These are phyloP conservation scores for Metahyphopichia silvanorum DNA, from an alignment of 805 yeast species.

Conservation along the genomic window DNA sequence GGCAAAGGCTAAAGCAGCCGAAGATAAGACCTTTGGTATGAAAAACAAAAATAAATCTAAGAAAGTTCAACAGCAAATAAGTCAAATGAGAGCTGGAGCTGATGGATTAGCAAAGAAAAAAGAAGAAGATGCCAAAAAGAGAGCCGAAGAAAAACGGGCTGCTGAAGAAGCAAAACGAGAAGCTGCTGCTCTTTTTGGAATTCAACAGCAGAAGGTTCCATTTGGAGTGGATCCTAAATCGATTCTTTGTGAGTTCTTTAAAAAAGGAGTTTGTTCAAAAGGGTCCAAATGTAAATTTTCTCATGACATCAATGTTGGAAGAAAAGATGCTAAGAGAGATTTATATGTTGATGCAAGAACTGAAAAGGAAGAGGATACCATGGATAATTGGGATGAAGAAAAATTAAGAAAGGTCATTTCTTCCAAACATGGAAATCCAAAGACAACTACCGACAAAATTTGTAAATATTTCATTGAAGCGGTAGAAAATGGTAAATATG, in stretches of 20 bases:
- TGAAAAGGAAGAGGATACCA: conserved; percentile 74
- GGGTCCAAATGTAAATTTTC: conserved; percentile 89
- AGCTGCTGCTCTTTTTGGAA: conserved; percentile 72
- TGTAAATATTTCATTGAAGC: conserved; percentile 95
- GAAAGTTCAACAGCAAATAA: conserved; percentile 72
- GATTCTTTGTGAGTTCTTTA: conserved; percentile 85
- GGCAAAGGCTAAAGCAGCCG: conserved; percentile 61
- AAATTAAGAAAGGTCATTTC: conserved; percentile 80
- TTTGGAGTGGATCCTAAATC: conserved; percentile 98
- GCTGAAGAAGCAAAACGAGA: conserved; percentile 87
- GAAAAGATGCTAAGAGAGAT: conserved; percentile 88
- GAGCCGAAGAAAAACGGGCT: conserved; percentile 80
- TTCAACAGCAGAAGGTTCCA: conserved; percentile 81
- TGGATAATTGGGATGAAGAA: conserved; percentile 97
- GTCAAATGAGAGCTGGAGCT: conserved; percentile 38
- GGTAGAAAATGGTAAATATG: conserved; percentile 94
- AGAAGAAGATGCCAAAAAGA: conserved; percentile 70
- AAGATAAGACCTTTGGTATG: conserved; percentile 89
- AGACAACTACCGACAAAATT: conserved; percentile 90
- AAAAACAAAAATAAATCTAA: conserved; percentile 93
- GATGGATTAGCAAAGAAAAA: conserved; percentile 57
- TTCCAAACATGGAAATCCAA: conserved; percentile 92
- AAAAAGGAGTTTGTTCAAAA: conserved; percentile 79
- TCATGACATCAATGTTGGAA: conserved; percentile 81
- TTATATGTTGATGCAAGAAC: conserved; percentile 85